Base-by-base conservation (phyloP, 2,329 filamentous ascomycete species). In the Diaporthe batatas region DNA sequence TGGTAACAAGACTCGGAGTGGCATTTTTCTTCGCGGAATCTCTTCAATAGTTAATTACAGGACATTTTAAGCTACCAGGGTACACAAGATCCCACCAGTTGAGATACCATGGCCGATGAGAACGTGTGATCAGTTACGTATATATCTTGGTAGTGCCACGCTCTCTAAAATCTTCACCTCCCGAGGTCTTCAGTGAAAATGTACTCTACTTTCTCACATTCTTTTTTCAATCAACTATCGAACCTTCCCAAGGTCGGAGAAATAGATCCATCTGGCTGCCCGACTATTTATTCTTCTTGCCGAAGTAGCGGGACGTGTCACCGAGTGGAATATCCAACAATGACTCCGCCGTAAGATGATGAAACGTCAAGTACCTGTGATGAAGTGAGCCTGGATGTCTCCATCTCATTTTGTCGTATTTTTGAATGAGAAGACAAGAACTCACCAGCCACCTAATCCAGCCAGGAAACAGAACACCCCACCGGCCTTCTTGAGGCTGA, bases 401-500 rank as follows among this genome's bases (percentile, higher is more conserved):
- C 6, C 6, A 16, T 39, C 21, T 25, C 32, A 34, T 1, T 39
- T 39, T 1, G 14, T 3, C 23, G 6, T 2, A 21, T 0, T 16
- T 14, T 5, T 6, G 0, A 39, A 3, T 3, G 8, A 3, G 6
- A 0, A 4, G 14, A 14, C 5, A 1, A 4, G 36, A n/a, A 42
- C 77, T 44, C 68, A 77, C 78, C 77, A 79, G 58, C 77, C 77
- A 14, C 77, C 68, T 21, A 79, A 76, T 6, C 78, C 78, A 14
- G 78, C 77, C 1, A 79, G 55, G 53, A 79, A 79, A 11, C 76
- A 78, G 32, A 77, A 77, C 0, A 73, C 77, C 7, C 78, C 78
- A 1, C 75, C 77, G 0, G 76, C 57, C 49, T 79, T 78, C 57
- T 78, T 78, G 5, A 79, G 58, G 0, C 62, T 68, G 1, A 69